phyloP scores from a whole-genome alignment of 495 filamentous ascomycete species.

The Neurospora cerealis region DNA sequence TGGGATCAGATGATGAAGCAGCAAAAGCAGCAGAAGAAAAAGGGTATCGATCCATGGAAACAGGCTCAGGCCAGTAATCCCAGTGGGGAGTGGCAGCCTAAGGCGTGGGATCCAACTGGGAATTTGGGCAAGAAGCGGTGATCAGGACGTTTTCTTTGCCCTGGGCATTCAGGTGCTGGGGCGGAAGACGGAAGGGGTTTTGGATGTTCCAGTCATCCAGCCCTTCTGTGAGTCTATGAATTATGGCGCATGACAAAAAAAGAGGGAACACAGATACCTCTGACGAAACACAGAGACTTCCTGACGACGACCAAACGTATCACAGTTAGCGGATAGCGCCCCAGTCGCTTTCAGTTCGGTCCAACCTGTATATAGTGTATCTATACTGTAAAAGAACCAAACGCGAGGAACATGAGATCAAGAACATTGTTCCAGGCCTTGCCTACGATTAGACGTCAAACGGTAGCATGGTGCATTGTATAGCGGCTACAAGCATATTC shows the following conservation, averaged over 20 bases:
- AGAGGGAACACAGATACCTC: background rate
- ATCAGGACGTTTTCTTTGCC: constrained; percentile 8
- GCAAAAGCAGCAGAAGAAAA: constrained; percentile 13
- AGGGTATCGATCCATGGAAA: constrained; percentile 53
- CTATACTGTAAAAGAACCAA: background rate
- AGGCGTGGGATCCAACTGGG: constrained; percentile 52
- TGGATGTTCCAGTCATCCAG: background rate
- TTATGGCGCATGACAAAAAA: background rate
- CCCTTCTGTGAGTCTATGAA: background rate
- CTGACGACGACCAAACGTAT: background rate
- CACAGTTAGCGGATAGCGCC: background rate
- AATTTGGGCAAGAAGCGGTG: constrained; percentile 20
- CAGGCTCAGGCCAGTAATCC: constrained; percentile 36
- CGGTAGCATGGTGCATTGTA: background rate
- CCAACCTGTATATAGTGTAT: background rate
- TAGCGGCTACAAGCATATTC: background rate
- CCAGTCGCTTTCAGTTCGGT: background rate
- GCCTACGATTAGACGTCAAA: background rate
- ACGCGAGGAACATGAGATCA: background rate
- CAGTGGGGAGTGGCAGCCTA: constrained; percentile 68
- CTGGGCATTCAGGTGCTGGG: background rate
- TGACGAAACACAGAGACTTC: background rate
- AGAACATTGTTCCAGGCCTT: background rate
- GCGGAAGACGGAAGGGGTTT: background rate
- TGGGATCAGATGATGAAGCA: constrained; percentile 19